Percentiles rank a stretch among this genome's conserved stretches.
These are phyloP conservation scores for Sphenostylis stenocarpa DNA, from an alignment of 306 rosid species.

Conservation along the genomic window DNA sequence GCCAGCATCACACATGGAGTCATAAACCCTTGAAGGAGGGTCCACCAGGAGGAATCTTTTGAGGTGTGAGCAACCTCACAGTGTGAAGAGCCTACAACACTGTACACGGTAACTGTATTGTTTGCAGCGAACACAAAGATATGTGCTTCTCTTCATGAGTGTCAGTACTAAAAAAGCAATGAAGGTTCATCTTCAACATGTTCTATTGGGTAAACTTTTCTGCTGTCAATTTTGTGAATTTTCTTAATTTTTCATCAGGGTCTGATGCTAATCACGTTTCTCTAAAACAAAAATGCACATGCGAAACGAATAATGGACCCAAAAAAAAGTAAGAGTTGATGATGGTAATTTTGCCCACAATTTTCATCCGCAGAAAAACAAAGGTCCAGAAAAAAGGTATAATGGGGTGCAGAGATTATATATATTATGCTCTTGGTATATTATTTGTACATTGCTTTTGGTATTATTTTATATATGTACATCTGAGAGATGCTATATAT, in stretches of 20 bases:
- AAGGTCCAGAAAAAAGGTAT: background rate
- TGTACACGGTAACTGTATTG: conserved; percentile 17
- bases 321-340: background rate
- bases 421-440: background rate
- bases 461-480: conserved; percentile 11
- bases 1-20: conserved; percentile 78
- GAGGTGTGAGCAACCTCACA: conserved; percentile 31
- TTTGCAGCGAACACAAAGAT: conserved; percentile 18
- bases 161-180: conserved; percentile 33
- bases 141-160: conserved; percentile 23
- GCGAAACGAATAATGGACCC: background rate
- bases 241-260: background rate
- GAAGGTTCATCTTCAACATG: conserved; percentile 18
- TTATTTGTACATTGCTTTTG: background rate
- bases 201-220: background rate
- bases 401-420: background rate
- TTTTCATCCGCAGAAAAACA: background rate
- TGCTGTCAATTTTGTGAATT: background rate
- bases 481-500: background rate
- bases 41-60: conserved; percentile 67
- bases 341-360: background rate
- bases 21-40: conserved; percentile 50
- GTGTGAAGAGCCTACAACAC: conserved; percentile 22
- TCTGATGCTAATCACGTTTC: background rate
- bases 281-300: background rate